Percentiles rank a stretch among this genome's conserved stretches.
Evolutionary conservation across 2,329 filamentous ascomycete genomes (phyloP).

Genomic region (Cercospora janseana): DNA sequence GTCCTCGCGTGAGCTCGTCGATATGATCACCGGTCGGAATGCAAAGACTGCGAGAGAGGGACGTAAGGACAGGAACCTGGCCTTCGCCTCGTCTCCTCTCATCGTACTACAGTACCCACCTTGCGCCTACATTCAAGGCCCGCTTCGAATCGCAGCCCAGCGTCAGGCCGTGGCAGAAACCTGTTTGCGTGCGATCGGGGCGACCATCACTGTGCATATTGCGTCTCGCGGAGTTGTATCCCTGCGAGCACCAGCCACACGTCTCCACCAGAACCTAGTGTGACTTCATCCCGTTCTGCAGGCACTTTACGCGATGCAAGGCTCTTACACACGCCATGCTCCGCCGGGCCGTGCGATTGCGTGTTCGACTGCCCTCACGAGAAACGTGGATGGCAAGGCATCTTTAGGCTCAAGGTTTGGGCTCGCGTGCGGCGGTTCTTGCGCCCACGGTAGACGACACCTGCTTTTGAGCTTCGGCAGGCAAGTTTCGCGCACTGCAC

Average conservation of each 20-base stretch:
- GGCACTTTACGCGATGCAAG: conserved; percentile 11
- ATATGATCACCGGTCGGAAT: neutral
- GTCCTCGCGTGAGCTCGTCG: neutral
- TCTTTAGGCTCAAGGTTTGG: conserved; percentile 24
- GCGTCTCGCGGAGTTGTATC: conserved; percentile 5
- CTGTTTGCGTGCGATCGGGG: conserved; percentile 25
- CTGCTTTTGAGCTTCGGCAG: conserved; percentile 1
- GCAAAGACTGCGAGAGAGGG: conserved; percentile 3
- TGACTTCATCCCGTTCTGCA: conserved; percentile 17
- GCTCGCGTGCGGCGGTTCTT: neutral
- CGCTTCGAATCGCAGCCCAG: conserved; percentile 12
- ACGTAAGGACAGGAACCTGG: conserved; percentile 10
- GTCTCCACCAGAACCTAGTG: conserved; percentile 10
- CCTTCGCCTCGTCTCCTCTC: conserved; percentile 6
- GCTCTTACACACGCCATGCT: conserved; percentile 3
- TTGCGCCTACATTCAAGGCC: conserved; percentile 1
- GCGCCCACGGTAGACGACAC: conserved; percentile 5
- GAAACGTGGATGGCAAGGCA: conserved; percentile 17
- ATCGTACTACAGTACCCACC: conserved; percentile 11
- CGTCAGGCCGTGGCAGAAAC: conserved; percentile 21
- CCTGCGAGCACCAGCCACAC: conserved; percentile 16
- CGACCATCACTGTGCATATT: conserved; percentile 8
- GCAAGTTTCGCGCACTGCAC: no score
- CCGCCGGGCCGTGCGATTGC: conserved; percentile 2
- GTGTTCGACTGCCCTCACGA: neutral